Conservation (phyloP, 805 yeast genomes). For the Teunomyces kruisii region DNA sequence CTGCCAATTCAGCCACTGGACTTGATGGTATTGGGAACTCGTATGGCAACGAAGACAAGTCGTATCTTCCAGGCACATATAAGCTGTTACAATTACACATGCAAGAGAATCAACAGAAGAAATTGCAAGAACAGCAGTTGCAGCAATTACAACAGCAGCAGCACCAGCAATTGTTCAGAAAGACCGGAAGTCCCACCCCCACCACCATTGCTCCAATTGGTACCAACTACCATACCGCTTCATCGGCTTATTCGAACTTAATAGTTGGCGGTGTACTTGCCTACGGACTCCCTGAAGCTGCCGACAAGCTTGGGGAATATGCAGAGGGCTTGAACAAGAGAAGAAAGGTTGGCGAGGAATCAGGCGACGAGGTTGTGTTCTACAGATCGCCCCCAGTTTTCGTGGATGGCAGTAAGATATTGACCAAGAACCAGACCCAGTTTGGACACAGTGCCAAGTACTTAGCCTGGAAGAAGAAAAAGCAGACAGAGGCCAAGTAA, state of each 20-base stretch:
- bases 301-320: conserved; percentile 14
- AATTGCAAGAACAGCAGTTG: conserved; percentile 13
- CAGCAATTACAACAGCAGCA: conserved; percentile 17
- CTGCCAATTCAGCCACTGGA: conserved; percentile 13
- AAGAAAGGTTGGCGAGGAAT: conserved; percentile 15
- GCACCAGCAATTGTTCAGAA: conserved; percentile 13
- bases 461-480: conserved; percentile 43
- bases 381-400: conserved; percentile 65
- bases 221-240: conserved; percentile 25
- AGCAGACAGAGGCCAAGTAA: conserved; percentile 2
- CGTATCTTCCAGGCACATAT: conserved; percentile 13
- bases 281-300: conserved; percentile 25
- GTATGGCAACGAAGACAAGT: not conserved
- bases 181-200: conserved; percentile 13
- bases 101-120: conserved; percentile 15
- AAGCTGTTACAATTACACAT: conserved; percentile 16
- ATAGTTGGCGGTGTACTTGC: conserved; percentile 40
- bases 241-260: conserved; percentile 36
- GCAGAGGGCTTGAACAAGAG: conserved; percentile 27
- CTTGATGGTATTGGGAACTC: conserved; percentile 1
- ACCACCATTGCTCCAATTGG: conserved; percentile 13
- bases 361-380: conserved; percentile 47
- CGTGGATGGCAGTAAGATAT: conserved; percentile 20
- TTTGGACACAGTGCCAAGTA: conserved; percentile 76
- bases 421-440: conserved; percentile 35